Conservation (phyloP, 2,329 filamentous ascomycete species). For the Albophoma yamanashiensis region DNA sequence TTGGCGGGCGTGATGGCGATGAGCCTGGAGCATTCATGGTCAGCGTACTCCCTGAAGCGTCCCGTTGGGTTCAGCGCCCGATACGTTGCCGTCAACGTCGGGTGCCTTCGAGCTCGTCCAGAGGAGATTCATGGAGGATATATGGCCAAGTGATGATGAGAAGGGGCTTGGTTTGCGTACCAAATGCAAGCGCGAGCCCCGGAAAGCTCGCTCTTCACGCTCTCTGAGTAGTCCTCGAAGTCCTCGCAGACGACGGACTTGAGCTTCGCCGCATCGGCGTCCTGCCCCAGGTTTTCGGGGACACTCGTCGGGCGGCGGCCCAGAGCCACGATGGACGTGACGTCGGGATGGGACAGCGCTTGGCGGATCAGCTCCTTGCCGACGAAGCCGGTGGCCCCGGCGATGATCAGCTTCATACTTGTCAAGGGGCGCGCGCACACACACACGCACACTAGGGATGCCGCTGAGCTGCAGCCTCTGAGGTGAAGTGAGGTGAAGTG, state of each 20-base stretch:
- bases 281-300: constrained; percentile 10
- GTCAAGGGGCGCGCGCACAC: too few species aligned
- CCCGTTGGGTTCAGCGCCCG: too few species aligned
- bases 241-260: constrained; percentile 26
- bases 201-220: constrained; percentile 25
- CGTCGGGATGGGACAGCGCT: constrained; percentile 20
- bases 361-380: constrained; percentile 32
- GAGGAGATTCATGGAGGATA: neutral
- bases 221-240: constrained; percentile 28
- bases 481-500: too few species aligned
- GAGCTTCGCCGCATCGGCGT: constrained; percentile 22
- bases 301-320: constrained; percentile 23
- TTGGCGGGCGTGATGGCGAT: constrained; percentile 31
- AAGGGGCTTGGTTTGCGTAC: constrained; percentile 10
- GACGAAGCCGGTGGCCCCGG: constrained; percentile 30
- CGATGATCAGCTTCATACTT: constrained; percentile 32
- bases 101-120: neutral
- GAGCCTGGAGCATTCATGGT: constrained; percentile 13
- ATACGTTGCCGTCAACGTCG: neutral
- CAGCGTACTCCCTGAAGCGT: neutral
- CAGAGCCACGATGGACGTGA: constrained; percentile 30
- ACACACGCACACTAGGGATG: too few species aligned
- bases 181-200: constrained; percentile 33
- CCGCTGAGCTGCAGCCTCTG: too few species aligned
- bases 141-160: neutral